phyloP scores from a whole-genome alignment of 768 basidiomycete species.

The Russula compacta region DNA sequence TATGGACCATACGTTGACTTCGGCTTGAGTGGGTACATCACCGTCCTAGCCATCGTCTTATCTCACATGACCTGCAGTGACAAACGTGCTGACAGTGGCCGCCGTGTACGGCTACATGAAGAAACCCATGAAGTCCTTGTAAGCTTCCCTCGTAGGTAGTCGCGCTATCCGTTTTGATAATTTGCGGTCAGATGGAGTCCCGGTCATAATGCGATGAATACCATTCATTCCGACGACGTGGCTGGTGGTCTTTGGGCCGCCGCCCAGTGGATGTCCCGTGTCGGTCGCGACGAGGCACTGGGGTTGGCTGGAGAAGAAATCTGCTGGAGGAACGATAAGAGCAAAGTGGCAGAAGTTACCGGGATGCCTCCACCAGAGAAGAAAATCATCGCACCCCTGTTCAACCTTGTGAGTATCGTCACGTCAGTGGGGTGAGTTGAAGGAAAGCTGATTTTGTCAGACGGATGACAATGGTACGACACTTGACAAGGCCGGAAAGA shows the following conservation, averaged over 20 bases:
- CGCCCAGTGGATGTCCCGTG: slow-evolving; percentile 61
- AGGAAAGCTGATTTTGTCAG: slow-evolving; percentile 28
- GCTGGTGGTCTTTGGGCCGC: slow-evolving; percentile 70
- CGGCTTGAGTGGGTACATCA: slow-evolving; percentile 31
- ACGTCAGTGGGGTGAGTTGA: background rate
- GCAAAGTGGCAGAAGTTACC: slow-evolving; percentile 51
- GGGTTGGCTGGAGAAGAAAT: slow-evolving; percentile 58
- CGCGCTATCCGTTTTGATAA: background rate
- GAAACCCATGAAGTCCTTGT: slow-evolving; percentile 83
- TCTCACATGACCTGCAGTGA: slow-evolving; percentile 35
- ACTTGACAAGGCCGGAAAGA: slow-evolving; percentile 53
- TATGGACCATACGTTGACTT: slow-evolving; percentile 78
- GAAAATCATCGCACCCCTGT: slow-evolving; percentile 64
- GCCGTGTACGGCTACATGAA: slow-evolving; percentile 76
- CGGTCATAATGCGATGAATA: slow-evolving; percentile 65
- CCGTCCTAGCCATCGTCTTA: background rate
- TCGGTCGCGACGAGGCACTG: slow-evolving; percentile 58
- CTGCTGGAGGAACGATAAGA: slow-evolving; percentile 61
- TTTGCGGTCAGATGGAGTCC: slow-evolving; percentile 56
- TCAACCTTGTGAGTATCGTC: slow-evolving; percentile 54
- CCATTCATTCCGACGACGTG: slow-evolving; percentile 71
- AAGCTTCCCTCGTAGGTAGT: slow-evolving; percentile 23
- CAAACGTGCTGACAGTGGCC: slow-evolving; percentile 63
- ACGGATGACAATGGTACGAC: slow-evolving; percentile 72
- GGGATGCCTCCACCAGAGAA: slow-evolving; percentile 48